phyloP scores from a whole-genome alignment of 2,329 filamentous ascomycete genomes.

The Cladophialophora carrionii region DNA sequence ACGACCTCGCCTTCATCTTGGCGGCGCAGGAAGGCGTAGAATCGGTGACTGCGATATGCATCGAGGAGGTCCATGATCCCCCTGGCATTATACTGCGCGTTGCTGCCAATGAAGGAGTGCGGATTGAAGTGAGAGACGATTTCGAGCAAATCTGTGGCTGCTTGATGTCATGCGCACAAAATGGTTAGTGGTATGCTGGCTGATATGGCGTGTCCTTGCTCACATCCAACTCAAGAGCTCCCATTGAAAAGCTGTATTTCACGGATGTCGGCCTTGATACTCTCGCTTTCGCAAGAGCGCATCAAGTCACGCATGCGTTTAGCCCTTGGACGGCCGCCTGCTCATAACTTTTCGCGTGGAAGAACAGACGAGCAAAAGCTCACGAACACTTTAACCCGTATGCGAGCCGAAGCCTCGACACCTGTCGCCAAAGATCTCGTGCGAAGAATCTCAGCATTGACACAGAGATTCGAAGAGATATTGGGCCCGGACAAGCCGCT shows the following conservation, averaged over 20 bases:
- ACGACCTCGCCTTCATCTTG: constrained; percentile 42
- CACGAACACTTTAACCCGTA: constrained; percentile 4
- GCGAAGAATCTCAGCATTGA: constrained; percentile 6
- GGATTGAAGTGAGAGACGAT: not conserved
- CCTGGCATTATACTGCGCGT: constrained; percentile 16
- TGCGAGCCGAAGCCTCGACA: constrained; percentile 13
- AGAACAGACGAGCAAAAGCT: not conserved
- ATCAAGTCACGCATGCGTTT: constrained; percentile 18
- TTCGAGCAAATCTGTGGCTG: constrained; percentile 13
- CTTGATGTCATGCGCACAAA: constrained; percentile 21
- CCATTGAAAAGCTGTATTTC: constrained; percentile 15
- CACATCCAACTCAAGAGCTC: not conserved
- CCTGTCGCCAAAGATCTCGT: not conserved
- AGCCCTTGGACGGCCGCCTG: constrained; percentile 11
- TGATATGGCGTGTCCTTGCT: not conserved
- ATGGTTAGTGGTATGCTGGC: constrained; percentile 6
- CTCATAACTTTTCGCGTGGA: not conserved
- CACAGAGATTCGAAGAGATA: constrained; percentile 1
- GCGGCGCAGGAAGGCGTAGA: constrained; percentile 40
- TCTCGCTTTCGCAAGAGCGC: constrained; percentile 16
- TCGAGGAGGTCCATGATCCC: constrained; percentile 38
- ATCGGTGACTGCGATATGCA: constrained; percentile 41
- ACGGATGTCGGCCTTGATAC: constrained; percentile 3
- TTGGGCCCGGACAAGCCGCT: not conserved
- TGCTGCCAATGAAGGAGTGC: constrained; percentile 27